These are phyloP conservation scores for Calonectria multiphialidica DNA, from an alignment of 2,329 filamentous ascomycete genomes.

Conservation along the genomic window DNA sequence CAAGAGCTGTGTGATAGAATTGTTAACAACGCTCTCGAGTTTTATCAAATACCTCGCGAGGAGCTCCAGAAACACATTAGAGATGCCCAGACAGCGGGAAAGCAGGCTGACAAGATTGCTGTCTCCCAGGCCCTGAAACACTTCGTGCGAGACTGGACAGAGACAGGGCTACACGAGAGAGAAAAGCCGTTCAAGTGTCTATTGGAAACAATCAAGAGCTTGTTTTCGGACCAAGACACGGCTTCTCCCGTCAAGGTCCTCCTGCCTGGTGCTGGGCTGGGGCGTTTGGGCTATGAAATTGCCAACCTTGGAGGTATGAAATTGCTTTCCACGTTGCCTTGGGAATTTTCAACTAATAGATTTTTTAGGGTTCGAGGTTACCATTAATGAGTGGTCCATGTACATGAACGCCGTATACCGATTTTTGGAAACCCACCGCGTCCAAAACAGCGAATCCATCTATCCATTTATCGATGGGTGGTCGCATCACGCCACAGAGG, in stretches of 20 bases:
- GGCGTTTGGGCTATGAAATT: slow-evolving; percentile 65
- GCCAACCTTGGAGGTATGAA: slow-evolving; percentile 53
- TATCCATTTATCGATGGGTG: slow-evolving; percentile 68
- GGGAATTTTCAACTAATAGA: neutral
- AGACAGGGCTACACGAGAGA: slow-evolving; percentile 60
- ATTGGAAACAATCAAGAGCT: slow-evolving; percentile 43
- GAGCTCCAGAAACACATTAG: slow-evolving; percentile 60
- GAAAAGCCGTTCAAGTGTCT: slow-evolving; percentile 56
- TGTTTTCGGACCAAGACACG: slow-evolving; percentile 45
- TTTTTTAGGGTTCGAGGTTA: slow-evolving; percentile 60
- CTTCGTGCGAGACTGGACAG: slow-evolving; percentile 68
- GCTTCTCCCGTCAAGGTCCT: slow-evolving; percentile 52
- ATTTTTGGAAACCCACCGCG: slow-evolving; percentile 54
- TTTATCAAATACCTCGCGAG: slow-evolving; percentile 56
- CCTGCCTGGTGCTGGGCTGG: slow-evolving; percentile 66
- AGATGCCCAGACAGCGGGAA: slow-evolving; percentile 51
- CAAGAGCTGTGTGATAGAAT: slow-evolving; percentile 60
- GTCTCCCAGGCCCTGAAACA: slow-evolving; percentile 68
- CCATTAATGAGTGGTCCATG: slow-evolving; percentile 69
- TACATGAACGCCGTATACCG: slow-evolving; percentile 69
- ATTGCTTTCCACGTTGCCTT: neutral
- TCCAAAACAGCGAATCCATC: slow-evolving; percentile 44
- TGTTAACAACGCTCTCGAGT: slow-evolving; percentile 56
- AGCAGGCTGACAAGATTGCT: slow-evolving; percentile 58
- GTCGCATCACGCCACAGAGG: slow-evolving; percentile 65